Conservation (phyloP, 306 rosid species). For the Prunus davidiana region DNA sequence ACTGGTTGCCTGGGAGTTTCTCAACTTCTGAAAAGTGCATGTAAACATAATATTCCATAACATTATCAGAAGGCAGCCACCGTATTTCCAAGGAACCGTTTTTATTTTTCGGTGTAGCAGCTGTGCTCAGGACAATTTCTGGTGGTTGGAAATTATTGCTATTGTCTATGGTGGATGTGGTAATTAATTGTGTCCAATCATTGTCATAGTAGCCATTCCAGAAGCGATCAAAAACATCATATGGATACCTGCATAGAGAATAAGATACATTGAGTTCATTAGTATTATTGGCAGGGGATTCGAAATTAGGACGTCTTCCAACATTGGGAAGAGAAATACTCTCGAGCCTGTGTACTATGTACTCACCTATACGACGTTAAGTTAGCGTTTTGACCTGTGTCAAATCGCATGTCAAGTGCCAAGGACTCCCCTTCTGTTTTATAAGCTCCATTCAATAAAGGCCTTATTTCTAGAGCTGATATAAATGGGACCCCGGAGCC, state of each 20-base stretch:
- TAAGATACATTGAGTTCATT: too few species aligned
- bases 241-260: constrained; percentile 22
- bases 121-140: constrained; percentile 26
- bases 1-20: constrained; percentile 17
- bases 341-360: not conserved
- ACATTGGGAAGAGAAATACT: too few species aligned
- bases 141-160: constrained; percentile 15
- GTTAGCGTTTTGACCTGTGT: constrained; percentile 5
- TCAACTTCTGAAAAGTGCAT: constrained; percentile 35
- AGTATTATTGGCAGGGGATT: too few species aligned
- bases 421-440: not conserved
- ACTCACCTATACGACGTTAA: not conserved
- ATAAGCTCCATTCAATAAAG: constrained; percentile 15
- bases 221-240: constrained; percentile 36
- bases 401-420: not conserved
- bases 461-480: constrained; percentile 42
- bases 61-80: not conserved
- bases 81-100: not conserved
- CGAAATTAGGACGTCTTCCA: too few species aligned
- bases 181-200: not conserved
- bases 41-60: constrained; percentile 16
- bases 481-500: constrained; percentile 44
- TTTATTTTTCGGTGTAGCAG: not conserved
- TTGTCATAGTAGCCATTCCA: constrained; percentile 10
- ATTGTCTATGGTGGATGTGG: not conserved